phyloP scores from a whole-genome alignment of 306 rosid genomes.

The Dalbergia oliveri region DNA sequence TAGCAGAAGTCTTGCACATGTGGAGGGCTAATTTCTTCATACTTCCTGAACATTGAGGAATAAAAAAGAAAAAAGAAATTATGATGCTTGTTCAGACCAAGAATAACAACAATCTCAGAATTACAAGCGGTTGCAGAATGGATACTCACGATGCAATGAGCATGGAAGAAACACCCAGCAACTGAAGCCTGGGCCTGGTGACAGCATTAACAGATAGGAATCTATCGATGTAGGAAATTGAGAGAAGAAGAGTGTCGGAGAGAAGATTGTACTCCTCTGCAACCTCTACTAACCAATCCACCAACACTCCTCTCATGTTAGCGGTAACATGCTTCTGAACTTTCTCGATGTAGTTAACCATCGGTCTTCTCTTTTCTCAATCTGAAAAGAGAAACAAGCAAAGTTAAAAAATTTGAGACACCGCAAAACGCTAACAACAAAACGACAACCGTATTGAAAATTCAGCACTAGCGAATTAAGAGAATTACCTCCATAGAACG shows the following conservation, averaged over 20 bases:
- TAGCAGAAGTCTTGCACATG: constrained; percentile 71
- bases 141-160: constrained; percentile 81
- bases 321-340: constrained; percentile 66
- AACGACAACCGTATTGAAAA: no score
- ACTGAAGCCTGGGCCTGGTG: constrained; percentile 54
- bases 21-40: constrained; percentile 88
- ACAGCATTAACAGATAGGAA: constrained; percentile 60
- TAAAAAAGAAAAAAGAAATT: neutral
- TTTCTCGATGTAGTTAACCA: constrained; percentile 56
- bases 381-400: constrained; percentile 38
- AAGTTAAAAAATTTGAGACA: neutral
- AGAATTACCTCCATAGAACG: constrained; percentile 67
- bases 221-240: constrained; percentile 70
- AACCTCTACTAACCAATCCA: constrained; percentile 94
- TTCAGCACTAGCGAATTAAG: neutral
- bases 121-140: neutral
- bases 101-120: neutral
- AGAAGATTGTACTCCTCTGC: constrained; percentile 83
- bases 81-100: neutral
- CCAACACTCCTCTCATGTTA: constrained; percentile 77
- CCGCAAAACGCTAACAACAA: neutral
- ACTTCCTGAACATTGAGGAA: constrained; percentile 61
- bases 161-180: constrained; percentile 84
- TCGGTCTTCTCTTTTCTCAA: constrained; percentile 68
- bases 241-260: constrained; percentile 64